Evolutionary conservation across 2,329 filamentous ascomycete genomes (phyloP).

Genomic region (Ampelomyces quisqualis): DNA sequence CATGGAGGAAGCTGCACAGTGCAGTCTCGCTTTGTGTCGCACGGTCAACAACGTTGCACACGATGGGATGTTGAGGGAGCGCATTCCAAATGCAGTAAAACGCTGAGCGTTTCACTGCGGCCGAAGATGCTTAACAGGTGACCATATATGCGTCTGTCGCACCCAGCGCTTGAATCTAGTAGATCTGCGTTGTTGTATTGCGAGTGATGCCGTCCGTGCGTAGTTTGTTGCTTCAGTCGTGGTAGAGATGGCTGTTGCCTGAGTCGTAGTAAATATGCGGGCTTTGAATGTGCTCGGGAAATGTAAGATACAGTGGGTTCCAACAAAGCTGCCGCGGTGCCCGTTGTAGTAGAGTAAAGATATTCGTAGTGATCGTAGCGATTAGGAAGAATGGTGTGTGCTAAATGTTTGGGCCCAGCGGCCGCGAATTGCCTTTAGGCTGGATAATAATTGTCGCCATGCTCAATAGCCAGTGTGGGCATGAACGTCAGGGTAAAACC

Average conservation of each 20-base stretch:
- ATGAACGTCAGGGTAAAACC: conserved; percentile 50
- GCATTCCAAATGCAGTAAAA: conserved; percentile 22
- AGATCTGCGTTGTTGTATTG: conserved; percentile 15
- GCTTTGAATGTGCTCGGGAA: conserved; percentile 13
- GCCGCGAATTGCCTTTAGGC: conserved; percentile 1
- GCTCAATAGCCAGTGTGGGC: conserved; percentile 44
- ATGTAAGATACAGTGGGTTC: conserved; percentile 20
- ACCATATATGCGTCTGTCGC: conserved; percentile 15
- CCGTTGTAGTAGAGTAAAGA: no score
- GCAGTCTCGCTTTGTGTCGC: conserved; percentile 5
- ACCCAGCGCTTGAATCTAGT: conserved; percentile 17
- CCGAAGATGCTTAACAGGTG: conserved; percentile 10
- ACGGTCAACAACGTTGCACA: conserved; percentile 5
- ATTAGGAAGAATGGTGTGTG: not conserved
- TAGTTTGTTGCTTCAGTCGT: conserved; percentile 17
- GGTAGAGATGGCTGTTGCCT: conserved; percentile 5
- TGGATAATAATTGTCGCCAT: not conserved
- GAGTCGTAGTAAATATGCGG: conserved; percentile 4
- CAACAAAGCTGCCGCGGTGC: conserved; percentile 14
- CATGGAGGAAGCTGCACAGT: no score
- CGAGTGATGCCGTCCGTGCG: conserved; percentile 19
- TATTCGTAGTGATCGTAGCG: no score
- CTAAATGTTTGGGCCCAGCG: conserved; percentile 4
- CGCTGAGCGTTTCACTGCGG: conserved; percentile 22
- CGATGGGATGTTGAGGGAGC: conserved; percentile 9